phyloP scores from a whole-genome alignment of 768 basidiomycete species.

The Suillus fuscotomentosus region DNA sequence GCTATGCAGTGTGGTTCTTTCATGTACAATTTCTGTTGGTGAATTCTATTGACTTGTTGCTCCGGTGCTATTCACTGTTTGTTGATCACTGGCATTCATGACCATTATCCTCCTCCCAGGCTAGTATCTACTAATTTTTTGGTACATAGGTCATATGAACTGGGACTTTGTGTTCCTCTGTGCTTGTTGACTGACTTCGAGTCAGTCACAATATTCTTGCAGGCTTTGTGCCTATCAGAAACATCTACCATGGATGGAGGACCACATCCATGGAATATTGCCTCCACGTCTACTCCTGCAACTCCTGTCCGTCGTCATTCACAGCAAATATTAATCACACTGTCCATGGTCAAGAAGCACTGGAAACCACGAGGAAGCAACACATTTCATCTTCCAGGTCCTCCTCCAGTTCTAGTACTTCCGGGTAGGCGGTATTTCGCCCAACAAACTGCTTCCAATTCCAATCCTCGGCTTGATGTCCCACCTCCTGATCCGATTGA shows the following conservation, averaged over 20 bases:
- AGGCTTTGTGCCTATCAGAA: neutral
- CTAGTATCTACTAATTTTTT: neutral
- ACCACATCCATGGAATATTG: neutral
- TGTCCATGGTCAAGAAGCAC: neutral
- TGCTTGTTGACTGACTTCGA: neutral
- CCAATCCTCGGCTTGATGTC: neutral
- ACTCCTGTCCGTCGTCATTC: neutral
- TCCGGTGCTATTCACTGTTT: neutral
- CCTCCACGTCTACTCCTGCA: neutral
- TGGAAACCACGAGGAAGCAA: neutral
- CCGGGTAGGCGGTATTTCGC: neutral
- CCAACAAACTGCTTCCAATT: neutral
- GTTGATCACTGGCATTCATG: neutral
- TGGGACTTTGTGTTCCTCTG: neutral
- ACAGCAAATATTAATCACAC: neutral
- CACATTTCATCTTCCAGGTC: neutral
- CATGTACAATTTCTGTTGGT: neutral
- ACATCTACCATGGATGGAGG: neutral
- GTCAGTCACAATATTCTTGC: neutral
- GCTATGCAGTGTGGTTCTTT: neutral
- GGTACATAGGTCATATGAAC: neutral
- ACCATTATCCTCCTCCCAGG: neutral
- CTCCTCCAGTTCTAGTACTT: neutral
- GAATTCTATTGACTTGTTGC: neutral
- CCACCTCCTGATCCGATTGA: neutral